Percentiles rank a stretch among this genome's conserved stretches.
phyloP scores from a whole-genome alignment of 805 yeast species.

The Komagataella phaffii region DNA sequence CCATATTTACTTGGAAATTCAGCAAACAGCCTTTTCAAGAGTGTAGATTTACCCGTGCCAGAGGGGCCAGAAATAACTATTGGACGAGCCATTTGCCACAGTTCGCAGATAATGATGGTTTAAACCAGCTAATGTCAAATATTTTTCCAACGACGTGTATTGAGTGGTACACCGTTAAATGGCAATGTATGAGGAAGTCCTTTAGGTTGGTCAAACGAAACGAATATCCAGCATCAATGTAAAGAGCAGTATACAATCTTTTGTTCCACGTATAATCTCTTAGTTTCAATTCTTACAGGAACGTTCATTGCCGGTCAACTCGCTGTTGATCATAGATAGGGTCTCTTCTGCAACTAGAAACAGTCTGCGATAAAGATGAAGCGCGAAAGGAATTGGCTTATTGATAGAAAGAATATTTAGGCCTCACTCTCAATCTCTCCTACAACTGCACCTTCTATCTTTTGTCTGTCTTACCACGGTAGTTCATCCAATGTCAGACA shows the following conservation, averaged over 20 bases:
- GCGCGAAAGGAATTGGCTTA: neutral
- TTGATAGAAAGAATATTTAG: neutral
- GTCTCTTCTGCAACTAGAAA: neutral
- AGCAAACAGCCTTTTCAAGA: slow-evolving; percentile 76
- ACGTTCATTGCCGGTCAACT: too few species aligned
- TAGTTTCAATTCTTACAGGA: too few species aligned
- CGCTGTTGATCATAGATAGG: too few species aligned
- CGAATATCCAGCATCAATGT: neutral
- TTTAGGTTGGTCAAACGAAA: neutral
- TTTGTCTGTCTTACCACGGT: neutral
- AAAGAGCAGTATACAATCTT: too few species aligned
- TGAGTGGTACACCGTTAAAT: neutral
- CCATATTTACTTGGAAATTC: slow-evolving; percentile 89
- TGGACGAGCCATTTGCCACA: slow-evolving; percentile 41
- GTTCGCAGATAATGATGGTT: neutral
- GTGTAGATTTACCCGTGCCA: slow-evolving; percentile 91
- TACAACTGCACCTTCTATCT: neutral
- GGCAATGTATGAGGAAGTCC: neutral
- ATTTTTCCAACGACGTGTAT: neutral
- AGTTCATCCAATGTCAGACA: neutral
- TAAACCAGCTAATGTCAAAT: neutral
- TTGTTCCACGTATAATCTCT: too few species aligned
- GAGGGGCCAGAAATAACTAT: slow-evolving; percentile 96
- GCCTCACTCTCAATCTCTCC: neutral
- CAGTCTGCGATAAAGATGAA: neutral